A percentile compares a stretch with the other conserved stretches of the same genome.
These are phyloP conservation scores for Clohesyomyces aquaticus DNA, from an alignment of 495 filamentous ascomycete species.

Conservation along the genomic window DNA sequence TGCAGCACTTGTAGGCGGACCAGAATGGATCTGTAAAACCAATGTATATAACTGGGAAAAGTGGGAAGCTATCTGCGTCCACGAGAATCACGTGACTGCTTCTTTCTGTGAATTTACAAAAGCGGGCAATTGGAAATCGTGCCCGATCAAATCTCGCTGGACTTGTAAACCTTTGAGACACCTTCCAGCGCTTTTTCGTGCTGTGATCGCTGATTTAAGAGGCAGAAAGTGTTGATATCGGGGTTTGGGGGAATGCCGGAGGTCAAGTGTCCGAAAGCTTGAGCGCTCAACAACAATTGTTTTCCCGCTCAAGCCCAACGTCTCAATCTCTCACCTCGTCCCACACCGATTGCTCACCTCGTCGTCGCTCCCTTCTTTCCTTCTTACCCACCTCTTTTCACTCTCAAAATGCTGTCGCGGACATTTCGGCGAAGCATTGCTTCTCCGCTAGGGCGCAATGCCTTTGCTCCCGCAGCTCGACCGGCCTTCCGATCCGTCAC, in stretches of 20 bases:
- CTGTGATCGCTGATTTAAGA: not conserved
- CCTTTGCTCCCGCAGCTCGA: conserved; percentile 60
- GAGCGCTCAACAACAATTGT: conserved; percentile 28
- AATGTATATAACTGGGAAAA: too few species aligned
- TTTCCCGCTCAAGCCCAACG: conserved; percentile 13
- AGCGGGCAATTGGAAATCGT: too few species aligned
- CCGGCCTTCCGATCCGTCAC: conserved; percentile 69
- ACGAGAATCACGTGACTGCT: too few species aligned
- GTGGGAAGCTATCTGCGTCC: too few species aligned
- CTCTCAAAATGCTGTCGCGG: conserved; percentile 44
- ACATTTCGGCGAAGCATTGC: conserved; percentile 47
- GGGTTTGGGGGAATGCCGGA: conserved; percentile 6
- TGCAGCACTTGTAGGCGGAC: conserved; percentile 20
- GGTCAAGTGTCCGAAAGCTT: conserved; percentile 14
- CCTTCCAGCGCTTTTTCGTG: not conserved
- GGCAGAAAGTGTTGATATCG: conserved; percentile 17
- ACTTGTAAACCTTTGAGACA: too few species aligned
- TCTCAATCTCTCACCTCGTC: conserved; percentile 5
- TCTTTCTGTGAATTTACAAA: too few species aligned
- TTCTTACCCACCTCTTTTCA: not conserved
- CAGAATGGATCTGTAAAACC: not conserved
- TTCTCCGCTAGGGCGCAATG: conserved; percentile 59
- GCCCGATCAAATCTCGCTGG: too few species aligned
- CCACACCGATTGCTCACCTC: conserved; percentile 9
- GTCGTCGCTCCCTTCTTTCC: conserved; percentile 20